phyloP scores from a whole-genome alignment of 2,329 filamentous ascomycete genomes.

The Calonectria pauciramosa region DNA sequence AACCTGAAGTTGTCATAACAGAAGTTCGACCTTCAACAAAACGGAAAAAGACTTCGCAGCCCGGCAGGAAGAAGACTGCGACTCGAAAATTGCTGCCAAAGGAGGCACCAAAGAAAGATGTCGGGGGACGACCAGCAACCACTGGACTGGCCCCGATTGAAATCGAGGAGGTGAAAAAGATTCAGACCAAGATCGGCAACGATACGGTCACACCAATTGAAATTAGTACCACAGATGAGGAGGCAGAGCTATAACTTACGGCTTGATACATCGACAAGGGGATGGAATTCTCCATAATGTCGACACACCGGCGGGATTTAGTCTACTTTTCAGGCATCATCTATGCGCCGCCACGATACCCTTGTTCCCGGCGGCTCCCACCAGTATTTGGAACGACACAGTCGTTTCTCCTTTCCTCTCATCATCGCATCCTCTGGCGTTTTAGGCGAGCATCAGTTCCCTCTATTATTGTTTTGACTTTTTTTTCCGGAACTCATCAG shows the following conservation, averaged over 20 bases:
- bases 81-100: slow-evolving; percentile 15
- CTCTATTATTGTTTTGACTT: neutral
- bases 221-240: slow-evolving; percentile 36
- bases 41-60: slow-evolving; percentile 8
- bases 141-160: slow-evolving; percentile 5
- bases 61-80: slow-evolving; percentile 22
- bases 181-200: slow-evolving; percentile 29
- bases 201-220: slow-evolving; percentile 30
- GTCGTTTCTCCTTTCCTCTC: neutral
- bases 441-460: slow-evolving; percentile 20
- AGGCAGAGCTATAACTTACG: slow-evolving; percentile 25
- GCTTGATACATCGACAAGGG: slow-evolving; percentile 10
- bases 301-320: slow-evolving; percentile 12
- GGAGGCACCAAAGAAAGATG: neutral
- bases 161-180: slow-evolving; percentile 21
- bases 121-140: neutral
- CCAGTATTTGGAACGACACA: slow-evolving; percentile 6
- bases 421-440: slow-evolving; percentile 24
- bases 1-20: slow-evolving; percentile 15
- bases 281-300: slow-evolving; percentile 10
- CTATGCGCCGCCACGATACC: slow-evolving; percentile 42
- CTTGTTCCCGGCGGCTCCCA: slow-evolving; percentile 26
- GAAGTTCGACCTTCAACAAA: slow-evolving; percentile 28
- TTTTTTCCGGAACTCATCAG: neutral
- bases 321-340: slow-evolving; percentile 26